These are phyloP conservation scores for Fraxinus platypoda DNA, from an alignment of 305 asterid species.

Conservation along the genomic window DNA sequence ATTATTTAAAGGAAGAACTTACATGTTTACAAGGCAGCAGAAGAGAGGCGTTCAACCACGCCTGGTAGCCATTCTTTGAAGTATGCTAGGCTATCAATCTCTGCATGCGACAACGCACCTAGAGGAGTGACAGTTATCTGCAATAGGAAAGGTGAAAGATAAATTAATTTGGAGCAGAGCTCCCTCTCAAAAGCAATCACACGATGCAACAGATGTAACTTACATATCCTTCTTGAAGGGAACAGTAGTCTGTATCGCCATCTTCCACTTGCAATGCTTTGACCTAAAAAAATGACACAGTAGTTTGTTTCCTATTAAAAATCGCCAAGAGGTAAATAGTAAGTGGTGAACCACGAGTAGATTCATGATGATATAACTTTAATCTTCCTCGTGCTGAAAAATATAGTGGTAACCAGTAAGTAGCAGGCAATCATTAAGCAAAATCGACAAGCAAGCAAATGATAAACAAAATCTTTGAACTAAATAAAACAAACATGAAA, in stretches of 20 bases:
- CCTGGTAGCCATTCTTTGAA: constrained; percentile 57
- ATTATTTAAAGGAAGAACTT: constrained; percentile 6
- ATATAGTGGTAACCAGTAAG: neutral
- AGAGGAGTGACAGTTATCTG: constrained; percentile 79
- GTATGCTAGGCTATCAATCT: constrained; percentile 46
- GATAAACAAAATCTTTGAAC: neutral
- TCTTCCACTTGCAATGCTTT: constrained; percentile 50
- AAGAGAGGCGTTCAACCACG: constrained; percentile 33
- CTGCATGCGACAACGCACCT: constrained; percentile 70
- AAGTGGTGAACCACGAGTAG: neutral
- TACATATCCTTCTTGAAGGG: constrained; percentile 80
- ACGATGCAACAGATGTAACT: constrained; percentile 20
- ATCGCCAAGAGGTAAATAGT: neutral
- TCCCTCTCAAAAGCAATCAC: neutral
- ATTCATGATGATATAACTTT: neutral
- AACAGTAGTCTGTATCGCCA: constrained; percentile 60
- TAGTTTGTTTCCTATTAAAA: neutral
- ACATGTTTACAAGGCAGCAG: constrained; percentile 43
- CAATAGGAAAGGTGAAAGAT: constrained; percentile 19
- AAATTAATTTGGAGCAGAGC: neutral
- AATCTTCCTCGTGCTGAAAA: neutral
- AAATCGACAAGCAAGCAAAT: neutral
- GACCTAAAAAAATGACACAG: constrained; percentile 34
- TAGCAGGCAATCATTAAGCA: neutral
- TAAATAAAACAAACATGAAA: neutral